A percentile compares a stretch with the other conserved stretches of the same genome.
These are phyloP conservation scores for Celoporthe dispersa DNA, from an alignment of 2,329 filamentous ascomycete species.

Conservation along the genomic window DNA sequence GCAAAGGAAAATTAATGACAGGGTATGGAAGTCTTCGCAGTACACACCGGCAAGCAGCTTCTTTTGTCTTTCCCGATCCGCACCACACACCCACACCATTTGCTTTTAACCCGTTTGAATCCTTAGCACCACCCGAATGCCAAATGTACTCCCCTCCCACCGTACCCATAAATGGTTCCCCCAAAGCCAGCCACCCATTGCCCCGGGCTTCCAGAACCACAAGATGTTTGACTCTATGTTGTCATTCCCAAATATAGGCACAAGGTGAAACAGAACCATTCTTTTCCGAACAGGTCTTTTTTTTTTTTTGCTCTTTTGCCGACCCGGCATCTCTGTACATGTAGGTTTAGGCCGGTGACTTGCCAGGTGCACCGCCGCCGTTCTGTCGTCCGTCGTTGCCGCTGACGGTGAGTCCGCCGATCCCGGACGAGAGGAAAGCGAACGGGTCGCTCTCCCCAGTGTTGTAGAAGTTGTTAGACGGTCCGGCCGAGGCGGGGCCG, in stretches of 20 bases:
- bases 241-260: slow-evolving; percentile 30
- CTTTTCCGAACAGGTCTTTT: slow-evolving; percentile 19
- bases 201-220: slow-evolving; percentile 24
- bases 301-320: neutral
- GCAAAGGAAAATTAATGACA: slow-evolving; percentile 23
- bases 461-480: slow-evolving; percentile 73
- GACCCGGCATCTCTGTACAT: slow-evolving; percentile 11
- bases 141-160: slow-evolving; percentile 25
- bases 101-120: slow-evolving; percentile 28
- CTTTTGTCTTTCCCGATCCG: slow-evolving; percentile 30
- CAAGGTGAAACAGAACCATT: slow-evolving; percentile 23
- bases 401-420: slow-evolving; percentile 73
- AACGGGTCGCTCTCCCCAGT: slow-evolving; percentile 75
- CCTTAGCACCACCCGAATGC: slow-evolving; percentile 25
- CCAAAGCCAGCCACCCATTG: slow-evolving; percentile 27
- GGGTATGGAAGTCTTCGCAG: slow-evolving; percentile 28
- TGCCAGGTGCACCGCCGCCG: slow-evolving; percentile 59
- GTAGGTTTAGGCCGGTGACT: slow-evolving; percentile 53
- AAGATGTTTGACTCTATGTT: slow-evolving; percentile 29
- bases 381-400: slow-evolving; percentile 68
- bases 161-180: slow-evolving; percentile 19
- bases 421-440: slow-evolving; percentile 76
- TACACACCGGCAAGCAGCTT: slow-evolving; percentile 25
- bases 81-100: slow-evolving; percentile 16
- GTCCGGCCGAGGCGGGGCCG: slow-evolving; percentile 75